Percentiles rank a stretch among this genome's conserved stretches.
Conservation (phyloP, 73 alveolate genomes). For the Symbiodinium natans region DNA sequence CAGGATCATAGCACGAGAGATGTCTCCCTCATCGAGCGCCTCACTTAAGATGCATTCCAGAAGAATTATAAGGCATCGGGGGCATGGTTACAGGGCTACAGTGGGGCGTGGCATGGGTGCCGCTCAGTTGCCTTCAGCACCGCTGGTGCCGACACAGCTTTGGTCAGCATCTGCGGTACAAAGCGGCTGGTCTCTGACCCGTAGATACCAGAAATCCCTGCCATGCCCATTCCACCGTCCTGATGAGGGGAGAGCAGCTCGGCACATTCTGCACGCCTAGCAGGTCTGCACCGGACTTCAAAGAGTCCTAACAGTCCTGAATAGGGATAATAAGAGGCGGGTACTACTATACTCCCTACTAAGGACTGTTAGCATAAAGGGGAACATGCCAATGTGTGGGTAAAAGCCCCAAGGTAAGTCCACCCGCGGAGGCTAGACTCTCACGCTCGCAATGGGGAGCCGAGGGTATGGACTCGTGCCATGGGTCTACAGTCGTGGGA, state of each 20-base stretch:
- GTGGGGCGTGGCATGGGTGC: no score
- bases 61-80: no score
- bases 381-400: no score
- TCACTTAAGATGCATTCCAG: background rate
- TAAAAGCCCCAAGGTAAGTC: no score
- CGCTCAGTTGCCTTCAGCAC: slow-evolving; percentile 92
- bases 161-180: slow-evolving; percentile 93
- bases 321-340: background rate
- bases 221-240: slow-evolving; percentile 57
- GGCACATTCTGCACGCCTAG: no score
- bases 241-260: background rate
- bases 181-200: slow-evolving; percentile 55
- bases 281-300: background rate
- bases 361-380: no score
- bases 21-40: slow-evolving; percentile 26
- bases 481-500: no score
- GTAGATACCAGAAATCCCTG: slow-evolving; percentile 64
- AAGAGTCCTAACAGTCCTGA: background rate
- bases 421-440: no score
- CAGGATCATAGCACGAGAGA: slow-evolving; percentile 59
- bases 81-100: no score
- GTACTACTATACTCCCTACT: background rate
- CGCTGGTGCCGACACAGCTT: slow-evolving; percentile 75
- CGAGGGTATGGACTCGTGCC: no score
- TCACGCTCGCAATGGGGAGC: no score